These are phyloP conservation scores for Eucalyptus pumila DNA, from an alignment of 345 rosid genomes.

Conservation along the genomic window DNA sequence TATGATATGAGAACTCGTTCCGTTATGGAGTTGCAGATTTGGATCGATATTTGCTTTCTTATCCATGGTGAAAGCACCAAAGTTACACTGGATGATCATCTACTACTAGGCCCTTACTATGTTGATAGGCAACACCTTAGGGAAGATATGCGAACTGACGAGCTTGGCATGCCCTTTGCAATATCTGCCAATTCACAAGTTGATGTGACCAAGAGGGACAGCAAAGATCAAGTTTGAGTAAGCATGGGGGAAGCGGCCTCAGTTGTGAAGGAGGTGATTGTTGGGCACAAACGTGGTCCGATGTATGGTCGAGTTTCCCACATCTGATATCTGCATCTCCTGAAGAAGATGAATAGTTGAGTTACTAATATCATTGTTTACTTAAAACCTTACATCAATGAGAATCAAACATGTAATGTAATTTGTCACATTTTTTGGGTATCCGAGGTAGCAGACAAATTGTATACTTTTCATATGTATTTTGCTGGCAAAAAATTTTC, in stretches of 20 bases:
- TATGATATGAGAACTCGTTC: not conserved
- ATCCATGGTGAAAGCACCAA: not conserved
- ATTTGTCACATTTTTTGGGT: not conserved
- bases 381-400: not conserved
- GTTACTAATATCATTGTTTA: not conserved
- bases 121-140: slow-evolving; percentile 68
- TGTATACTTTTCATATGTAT: not conserved
- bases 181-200: slow-evolving; percentile 51
- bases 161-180: slow-evolving; percentile 88
- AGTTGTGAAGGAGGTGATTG: slow-evolving; percentile 41
- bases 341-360: slow-evolving; percentile 7
- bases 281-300: slow-evolving; percentile 55
- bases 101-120: not conserved
- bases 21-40: not conserved
- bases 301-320: slow-evolving; percentile 52
- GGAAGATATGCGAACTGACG: slow-evolving; percentile 79
- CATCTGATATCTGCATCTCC: slow-evolving; percentile 36
- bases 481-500: too few relatives aligned
- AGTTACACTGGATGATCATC: not conserved
- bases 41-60: not conserved
- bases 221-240: slow-evolving; percentile 72
- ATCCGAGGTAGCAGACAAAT: not conserved
- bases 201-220: slow-evolving; percentile 75
- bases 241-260: slow-evolving; percentile 44
- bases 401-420: not conserved